Percentiles rank a stretch among this genome's conserved stretches.
Evolutionary conservation across 2,329 filamentous ascomycete species (phyloP).

Genomic region (Beauveria brongniartii): DNA sequence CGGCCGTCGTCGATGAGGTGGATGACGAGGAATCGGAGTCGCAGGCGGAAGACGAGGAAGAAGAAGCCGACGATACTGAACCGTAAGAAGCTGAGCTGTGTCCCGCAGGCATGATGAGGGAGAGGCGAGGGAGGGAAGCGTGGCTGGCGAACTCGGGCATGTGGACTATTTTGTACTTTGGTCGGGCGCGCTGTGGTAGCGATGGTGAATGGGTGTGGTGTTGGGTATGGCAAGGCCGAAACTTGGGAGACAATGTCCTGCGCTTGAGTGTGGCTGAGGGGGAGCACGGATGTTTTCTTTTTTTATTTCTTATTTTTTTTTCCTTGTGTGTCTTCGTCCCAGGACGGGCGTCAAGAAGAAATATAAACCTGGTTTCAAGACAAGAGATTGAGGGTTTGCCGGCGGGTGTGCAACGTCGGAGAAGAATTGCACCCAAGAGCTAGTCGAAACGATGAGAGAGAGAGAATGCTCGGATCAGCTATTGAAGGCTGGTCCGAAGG

Average conservation of each 20-base stretch:
- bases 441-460: neutral
- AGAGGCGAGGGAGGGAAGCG: constrained; percentile 12
- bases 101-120: constrained; percentile 13
- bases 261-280: neutral
- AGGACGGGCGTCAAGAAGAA: neutral
- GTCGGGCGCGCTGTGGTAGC: neutral
- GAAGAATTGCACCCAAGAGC: neutral
- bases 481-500: neutral
- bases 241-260: neutral
- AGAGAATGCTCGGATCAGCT: neutral
- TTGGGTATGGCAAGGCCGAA: neutral
- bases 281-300: neutral
- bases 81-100: constrained; percentile 27
- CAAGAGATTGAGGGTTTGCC: neutral
- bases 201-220: neutral
- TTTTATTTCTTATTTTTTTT: neutral
- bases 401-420: neutral
- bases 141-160: constrained; percentile 8
- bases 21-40: constrained; percentile 34
- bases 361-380: neutral
- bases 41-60: constrained; percentile 33
- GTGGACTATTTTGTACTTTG: constrained; percentile 4
- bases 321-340: neutral
- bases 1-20: constrained; percentile 18
- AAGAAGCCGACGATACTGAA: constrained; percentile 18